A percentile compares a stretch with the other conserved stretches of the same genome.
These are phyloP conservation scores for Coprinopsis sp. DNA, from an alignment of 768 basidiomycete genomes.

Conservation along the genomic window DNA sequence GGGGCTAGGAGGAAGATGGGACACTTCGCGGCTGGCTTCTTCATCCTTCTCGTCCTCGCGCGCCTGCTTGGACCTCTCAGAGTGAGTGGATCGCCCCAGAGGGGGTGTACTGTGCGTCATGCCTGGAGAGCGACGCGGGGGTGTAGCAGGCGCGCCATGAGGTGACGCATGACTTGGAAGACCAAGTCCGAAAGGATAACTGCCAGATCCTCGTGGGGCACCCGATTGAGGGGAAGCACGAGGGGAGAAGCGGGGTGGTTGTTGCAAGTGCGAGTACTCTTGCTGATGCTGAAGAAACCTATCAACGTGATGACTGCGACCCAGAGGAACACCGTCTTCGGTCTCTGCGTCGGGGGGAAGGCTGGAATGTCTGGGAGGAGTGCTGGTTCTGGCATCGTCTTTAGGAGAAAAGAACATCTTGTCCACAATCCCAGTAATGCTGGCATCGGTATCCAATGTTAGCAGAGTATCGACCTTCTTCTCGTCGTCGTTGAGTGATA, in stretches of 20 bases:
- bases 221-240: conserved; percentile 21
- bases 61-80: conserved; percentile 26
- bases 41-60: conserved; percentile 25
- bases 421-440: conserved; percentile 68
- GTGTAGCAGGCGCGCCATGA: conserved; percentile 29
- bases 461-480: conserved; percentile 33
- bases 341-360: conserved; percentile 56
- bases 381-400: conserved; percentile 25
- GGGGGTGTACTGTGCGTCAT: conserved; percentile 33
- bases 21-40: conserved; percentile 20
- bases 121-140: conserved; percentile 29
- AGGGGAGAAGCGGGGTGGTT: conserved; percentile 29
- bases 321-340: conserved; percentile 61
- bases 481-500: conserved; percentile 38
- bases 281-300: conserved; percentile 44
- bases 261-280: conserved; percentile 27
- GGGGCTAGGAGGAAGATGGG: conserved; percentile 32
- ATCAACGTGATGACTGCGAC: conserved; percentile 58
- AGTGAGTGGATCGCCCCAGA: conserved; percentile 31
- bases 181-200: conserved; percentile 25
- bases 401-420: conserved; percentile 54
- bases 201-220: conserved; percentile 4
- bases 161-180: conserved; percentile 30
- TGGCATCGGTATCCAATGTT: conserved; percentile 45
- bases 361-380: conserved; percentile 40